Conservation (phyloP, 2,329 filamentous ascomycete species). For the Hypoxylon sp. region DNA sequence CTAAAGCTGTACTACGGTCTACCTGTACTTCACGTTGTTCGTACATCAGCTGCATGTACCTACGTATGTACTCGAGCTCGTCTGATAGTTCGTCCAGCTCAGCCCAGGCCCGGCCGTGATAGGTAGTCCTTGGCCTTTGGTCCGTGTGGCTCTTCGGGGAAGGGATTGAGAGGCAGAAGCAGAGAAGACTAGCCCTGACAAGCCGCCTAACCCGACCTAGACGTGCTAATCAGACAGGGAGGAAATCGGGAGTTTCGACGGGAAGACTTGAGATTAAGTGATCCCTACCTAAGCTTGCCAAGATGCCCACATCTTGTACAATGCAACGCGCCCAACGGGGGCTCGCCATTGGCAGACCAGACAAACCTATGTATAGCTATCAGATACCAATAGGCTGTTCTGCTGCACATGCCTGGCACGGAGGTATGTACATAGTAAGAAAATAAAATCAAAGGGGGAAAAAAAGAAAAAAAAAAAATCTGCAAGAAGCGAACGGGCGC, state of each 20-base stretch:
- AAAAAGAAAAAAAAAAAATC: too few relatives aligned
- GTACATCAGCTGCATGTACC: too few relatives aligned
- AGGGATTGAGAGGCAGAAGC: background rate
- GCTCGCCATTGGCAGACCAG: background rate
- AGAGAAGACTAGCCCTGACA: background rate
- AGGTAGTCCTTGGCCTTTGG: too few relatives aligned
- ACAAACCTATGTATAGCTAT: background rate
- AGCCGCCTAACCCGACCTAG: background rate
- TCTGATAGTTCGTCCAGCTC: too few relatives aligned
- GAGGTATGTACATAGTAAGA: too few relatives aligned
- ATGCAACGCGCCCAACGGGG: slow-evolving; percentile 22
- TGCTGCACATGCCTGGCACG: too few relatives aligned
- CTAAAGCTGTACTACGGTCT: too few relatives aligned
- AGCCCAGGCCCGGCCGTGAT: slow-evolving; percentile 30
- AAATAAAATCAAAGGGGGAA: too few relatives aligned
- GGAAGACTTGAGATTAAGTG: slow-evolving; percentile 27
- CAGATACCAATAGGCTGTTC: background rate
- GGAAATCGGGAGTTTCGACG: slow-evolving; percentile 33
- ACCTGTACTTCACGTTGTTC: too few relatives aligned
- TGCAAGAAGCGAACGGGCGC: slow-evolving; percentile 18
- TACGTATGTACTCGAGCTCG: too few relatives aligned
- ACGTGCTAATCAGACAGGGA: slow-evolving; percentile 14
- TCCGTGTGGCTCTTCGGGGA: slow-evolving; percentile 26
- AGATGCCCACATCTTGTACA: slow-evolving; percentile 26
- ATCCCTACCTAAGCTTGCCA: slow-evolving; percentile 29